These are phyloP conservation scores for Trifolium pratense DNA, from an alignment of 306 rosid genomes.

Conservation along the genomic window DNA sequence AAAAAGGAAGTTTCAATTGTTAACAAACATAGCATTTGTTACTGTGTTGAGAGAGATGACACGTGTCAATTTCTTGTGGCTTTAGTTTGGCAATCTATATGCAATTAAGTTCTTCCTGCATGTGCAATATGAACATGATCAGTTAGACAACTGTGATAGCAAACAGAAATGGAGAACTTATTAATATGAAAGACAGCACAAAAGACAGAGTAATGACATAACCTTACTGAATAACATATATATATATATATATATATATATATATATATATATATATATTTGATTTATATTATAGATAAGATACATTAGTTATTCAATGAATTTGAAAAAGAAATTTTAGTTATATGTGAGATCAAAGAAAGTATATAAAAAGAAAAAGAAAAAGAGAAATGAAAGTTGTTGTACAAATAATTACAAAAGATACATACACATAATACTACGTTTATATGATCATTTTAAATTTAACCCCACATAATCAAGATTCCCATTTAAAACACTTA, in stretches of 20 bases:
- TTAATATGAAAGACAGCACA: neutral
- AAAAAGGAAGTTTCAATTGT: slow-evolving; percentile 10
- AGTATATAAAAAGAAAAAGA: too few relatives aligned
- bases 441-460: too few relatives aligned
- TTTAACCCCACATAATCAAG: neutral
- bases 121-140: slow-evolving; percentile 13
- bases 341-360: too few relatives aligned
- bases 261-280: too few relatives aligned
- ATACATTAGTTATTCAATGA: too few relatives aligned
- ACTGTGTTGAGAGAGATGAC: neutral
- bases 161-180: neutral
- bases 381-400: neutral
- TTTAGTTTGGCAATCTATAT: slow-evolving; percentile 6
- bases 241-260: too few relatives aligned
- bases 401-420: neutral
- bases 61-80: slow-evolving; percentile 18
- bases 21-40: slow-evolving; percentile 20
- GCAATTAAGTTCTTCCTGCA: neutral
- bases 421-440: neutral
- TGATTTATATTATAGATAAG: too few relatives aligned
- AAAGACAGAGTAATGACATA: neutral
- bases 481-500: neutral
- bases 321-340: too few relatives aligned
- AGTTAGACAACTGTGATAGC: neutral
- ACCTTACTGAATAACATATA: too few relatives aligned